Conservation (phyloP, 768 basidiomycete genomes). For the Boletus coccyginus region DNA sequence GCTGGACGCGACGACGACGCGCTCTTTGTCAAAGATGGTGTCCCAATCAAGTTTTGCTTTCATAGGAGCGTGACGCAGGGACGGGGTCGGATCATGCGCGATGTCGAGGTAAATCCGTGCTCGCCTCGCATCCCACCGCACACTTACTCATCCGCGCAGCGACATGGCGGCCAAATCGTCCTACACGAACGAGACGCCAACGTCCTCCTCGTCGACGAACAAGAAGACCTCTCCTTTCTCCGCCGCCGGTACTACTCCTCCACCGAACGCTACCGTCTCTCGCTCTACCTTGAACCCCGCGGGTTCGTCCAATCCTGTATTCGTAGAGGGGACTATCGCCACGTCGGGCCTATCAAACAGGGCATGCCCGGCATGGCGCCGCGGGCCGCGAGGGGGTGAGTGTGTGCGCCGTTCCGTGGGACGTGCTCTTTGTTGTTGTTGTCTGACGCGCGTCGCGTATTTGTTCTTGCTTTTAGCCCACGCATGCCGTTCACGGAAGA, state of each 20-base stretch:
- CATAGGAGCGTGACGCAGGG: constrained; percentile 27
- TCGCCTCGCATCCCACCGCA: too few relatives aligned
- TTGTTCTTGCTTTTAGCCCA: constrained; percentile 2
- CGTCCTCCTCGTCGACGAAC: constrained; percentile 31
- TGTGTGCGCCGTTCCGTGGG: background rate
- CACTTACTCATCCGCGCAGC: constrained; percentile 3
- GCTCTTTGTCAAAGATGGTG: constrained; percentile 24
- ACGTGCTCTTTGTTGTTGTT: background rate
- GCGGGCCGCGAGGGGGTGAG: constrained; percentile 4
- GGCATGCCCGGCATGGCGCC: constrained; percentile 25
- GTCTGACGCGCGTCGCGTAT: background rate
- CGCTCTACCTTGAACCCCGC: constrained; percentile 22
- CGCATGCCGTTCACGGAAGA: constrained; percentile 35
- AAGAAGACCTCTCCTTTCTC: constrained; percentile 23
- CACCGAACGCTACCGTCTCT: constrained; percentile 10
- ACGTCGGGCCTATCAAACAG: background rate
- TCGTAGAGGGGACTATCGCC: constrained; percentile 10
- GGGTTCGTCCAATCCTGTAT: constrained; percentile 28
- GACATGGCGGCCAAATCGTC: constrained; percentile 21
- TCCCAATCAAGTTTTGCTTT: constrained; percentile 26
- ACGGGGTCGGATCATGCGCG: constrained; percentile 9
- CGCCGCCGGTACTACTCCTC: constrained; percentile 27
- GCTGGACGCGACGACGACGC: background rate
- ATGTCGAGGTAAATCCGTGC: constrained; percentile 19
- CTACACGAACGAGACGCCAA: constrained; percentile 14